phyloP scores from a whole-genome alignment of 495 filamentous ascomycete genomes.

The Amorphotheca resinae region DNA sequence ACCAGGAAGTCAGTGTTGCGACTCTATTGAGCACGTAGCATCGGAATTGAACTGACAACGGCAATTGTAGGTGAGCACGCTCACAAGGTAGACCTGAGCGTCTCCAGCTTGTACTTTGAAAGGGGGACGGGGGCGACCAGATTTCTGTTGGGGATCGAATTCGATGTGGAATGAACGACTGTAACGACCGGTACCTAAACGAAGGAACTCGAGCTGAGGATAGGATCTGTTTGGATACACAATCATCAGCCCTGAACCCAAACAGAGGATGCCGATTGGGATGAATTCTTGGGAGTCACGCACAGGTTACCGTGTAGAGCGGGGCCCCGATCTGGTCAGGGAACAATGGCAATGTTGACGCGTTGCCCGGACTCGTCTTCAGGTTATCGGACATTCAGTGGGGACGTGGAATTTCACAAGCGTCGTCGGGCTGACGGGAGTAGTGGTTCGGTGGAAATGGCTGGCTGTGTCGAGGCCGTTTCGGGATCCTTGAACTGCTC shows the following conservation, averaged over 20 bases:
- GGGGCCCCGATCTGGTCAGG: neutral
- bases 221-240: conserved; percentile 5
- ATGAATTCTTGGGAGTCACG: conserved; percentile 2
- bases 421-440: conserved; percentile 3
- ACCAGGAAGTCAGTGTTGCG: neutral
- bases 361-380: conserved; percentile 1
- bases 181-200: neutral
- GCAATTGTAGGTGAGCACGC: conserved; percentile 18
- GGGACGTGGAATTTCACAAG: conserved; percentile 5
- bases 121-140: neutral
- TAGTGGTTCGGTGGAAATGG: conserved; percentile 9
- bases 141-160: no score
- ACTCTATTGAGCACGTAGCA: neutral
- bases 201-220: neutral
- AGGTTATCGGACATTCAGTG: neutral
- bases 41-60: conserved; percentile 3
- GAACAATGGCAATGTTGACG: conserved; percentile 1
- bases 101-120: conserved; percentile 6
- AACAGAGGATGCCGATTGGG: neutral
- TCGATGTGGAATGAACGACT: conserved; percentile 8
- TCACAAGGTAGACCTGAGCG: conserved; percentile 11
- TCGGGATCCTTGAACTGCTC: conserved; percentile 11
- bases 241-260: conserved; percentile 15
- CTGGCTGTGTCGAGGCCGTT: conserved; percentile 15
- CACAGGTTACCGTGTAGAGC: conserved; percentile 3